Base-by-base conservation (phyloP, 108 stramenopile genomes). In the Cyclostephanos tholiformis region DNA sequence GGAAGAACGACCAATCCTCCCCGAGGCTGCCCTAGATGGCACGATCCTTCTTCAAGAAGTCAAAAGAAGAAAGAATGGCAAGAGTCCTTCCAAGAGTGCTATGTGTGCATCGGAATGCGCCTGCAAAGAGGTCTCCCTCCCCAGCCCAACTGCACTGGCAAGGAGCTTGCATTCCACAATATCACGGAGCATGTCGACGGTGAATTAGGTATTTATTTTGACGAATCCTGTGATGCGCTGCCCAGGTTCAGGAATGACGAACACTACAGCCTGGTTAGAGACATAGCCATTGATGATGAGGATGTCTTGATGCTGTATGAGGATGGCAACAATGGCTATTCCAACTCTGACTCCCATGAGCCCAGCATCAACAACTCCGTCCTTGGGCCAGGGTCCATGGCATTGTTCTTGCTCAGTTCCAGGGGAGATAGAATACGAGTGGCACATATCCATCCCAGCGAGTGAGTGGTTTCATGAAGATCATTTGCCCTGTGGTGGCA, bases 71-170 rank as follows among this genome's bases (percentile, higher is more conserved):
- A 56, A 7, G 56, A 56, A 25, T 56, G 56, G 56, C 56, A 26
- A 56, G 27, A 56, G 22, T 56, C 56, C 3, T 56, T 56, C 6
- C 56, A 14, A 29, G 22, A 56, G 0, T 56, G 56, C 56, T 56
- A 56, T 26, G 23, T 56, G 22, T 26, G 56, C 23, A 56, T 56
- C 23, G 56, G 6, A 26, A 56, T 56, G 56, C 56, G 56, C 8
- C 56, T 56, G 19, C 56, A 56, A 58, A 58, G 32, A 16, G 57
- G 57, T 6, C 57, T 58, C 27, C 57, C 57, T 58, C 57, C 57
- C 17, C 1, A 9, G 11, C 57, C 57, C 30, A 58, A 58, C 26
- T 58, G 57, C 30, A 35, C 30, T 14, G 57, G 57, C 26, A 29
- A 58, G 30, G 30, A 58, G 30, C 30, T 58, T 0, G 57, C 57